Evolutionary conservation across 805 yeast species (phyloP), one percentile per base, ranked within the genome.

Genomic region (Tetrapisispora fleetii): DNA sequence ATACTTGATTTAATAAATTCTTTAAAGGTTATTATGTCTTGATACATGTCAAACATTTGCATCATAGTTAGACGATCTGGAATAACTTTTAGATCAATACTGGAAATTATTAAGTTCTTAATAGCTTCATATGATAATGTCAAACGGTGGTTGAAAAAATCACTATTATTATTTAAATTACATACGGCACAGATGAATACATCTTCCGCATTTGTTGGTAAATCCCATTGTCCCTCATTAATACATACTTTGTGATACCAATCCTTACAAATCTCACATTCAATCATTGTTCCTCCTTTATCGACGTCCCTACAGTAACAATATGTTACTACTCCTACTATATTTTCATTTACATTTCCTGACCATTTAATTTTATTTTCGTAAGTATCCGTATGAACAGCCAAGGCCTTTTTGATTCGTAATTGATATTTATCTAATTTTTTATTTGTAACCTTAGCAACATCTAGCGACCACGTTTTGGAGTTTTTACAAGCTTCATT

Each of bases 231-330:
- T 2, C 67, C 68, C 28, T 70, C 58, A 45, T 73, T 73, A 40
- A 83, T 68, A 62, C 90, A 83, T 16, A 63, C 64, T 42, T 75
- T 73, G 58, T 83, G 90, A 57, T 77, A 83, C 89, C 89, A 82
- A 56, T 82, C 87, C 47, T 74, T 70, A 61, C 91, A 84, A 17
- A 62, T 64, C 52, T 82, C 89, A 65, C 90, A 83, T 50, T 78
- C 83, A 41, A 81, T 77, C 85, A 82, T 82, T 0, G 76, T 73
- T 7, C 56, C 52, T 62, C 85, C 75, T 54, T 73, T 63, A 54
- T 82, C 90, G 22, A 64, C 63, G 43, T 74, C 76, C 42, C 88
- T 71, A 61, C 91, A 83, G 48, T 80, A 66, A 58, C 90, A 83
- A 58, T 78, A 82, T 21, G 62, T 54, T n/a, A 67, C 53, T 10